Evolutionary conservation across 495 filamentous ascomycete species (phyloP).

Genomic region (Aspergillus baeticus): DNA sequence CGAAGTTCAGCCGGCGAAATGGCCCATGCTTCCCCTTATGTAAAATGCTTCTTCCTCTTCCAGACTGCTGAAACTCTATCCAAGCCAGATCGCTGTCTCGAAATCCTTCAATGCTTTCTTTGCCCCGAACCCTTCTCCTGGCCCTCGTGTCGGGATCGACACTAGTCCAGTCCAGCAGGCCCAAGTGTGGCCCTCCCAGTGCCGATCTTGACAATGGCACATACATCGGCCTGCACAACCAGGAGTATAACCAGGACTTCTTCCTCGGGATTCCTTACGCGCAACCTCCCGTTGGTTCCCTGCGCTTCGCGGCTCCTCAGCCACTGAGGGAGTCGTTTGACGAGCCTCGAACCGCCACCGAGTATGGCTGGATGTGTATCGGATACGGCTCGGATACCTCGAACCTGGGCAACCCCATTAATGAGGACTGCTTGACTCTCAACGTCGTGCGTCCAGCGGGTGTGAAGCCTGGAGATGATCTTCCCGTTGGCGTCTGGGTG

Average conservation of each 20-base stretch:
- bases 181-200: neutral
- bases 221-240: conserved; percentile 33
- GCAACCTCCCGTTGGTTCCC: conserved; percentile 32
- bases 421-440: conserved; percentile 48
- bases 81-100: too few relatives aligned
- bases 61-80: too few relatives aligned
- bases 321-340: conserved; percentile 24
- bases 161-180: neutral
- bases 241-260: conserved; percentile 41
- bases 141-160: too few relatives aligned
- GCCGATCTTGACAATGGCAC: conserved; percentile 35
- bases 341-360: conserved; percentile 25
- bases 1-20: too few relatives aligned
- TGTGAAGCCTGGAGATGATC: conserved; percentile 7
- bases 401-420: conserved; percentile 11
- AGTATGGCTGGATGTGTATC: conserved; percentile 37
- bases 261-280: conserved; percentile 51
- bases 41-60: too few relatives aligned
- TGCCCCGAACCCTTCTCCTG: too few relatives aligned
- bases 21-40: too few relatives aligned
- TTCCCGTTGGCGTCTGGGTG: conserved; percentile 33
- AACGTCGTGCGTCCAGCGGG: conserved; percentile 43
- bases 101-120: too few relatives aligned
- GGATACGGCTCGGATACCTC: conserved; percentile 28
- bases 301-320: conserved; percentile 18